Conservation (phyloP, 2,329 filamentous ascomycete genomes). For the Gaeumannomyces tritici region DNA sequence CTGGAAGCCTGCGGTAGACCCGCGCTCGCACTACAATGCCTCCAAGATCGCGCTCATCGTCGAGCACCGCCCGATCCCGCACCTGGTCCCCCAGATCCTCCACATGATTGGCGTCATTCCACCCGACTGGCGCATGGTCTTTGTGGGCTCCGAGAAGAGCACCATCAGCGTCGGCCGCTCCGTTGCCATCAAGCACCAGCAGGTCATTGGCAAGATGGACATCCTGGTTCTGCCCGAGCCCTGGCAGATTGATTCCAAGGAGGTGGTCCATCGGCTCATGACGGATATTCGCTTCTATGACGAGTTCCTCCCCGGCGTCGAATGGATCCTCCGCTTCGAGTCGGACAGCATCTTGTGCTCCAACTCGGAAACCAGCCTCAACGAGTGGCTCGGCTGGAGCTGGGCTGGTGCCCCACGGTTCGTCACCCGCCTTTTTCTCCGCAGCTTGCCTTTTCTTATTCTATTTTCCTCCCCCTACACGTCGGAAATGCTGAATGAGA, state of each 20-base stretch:
- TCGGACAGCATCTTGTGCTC: conserved; percentile 47
- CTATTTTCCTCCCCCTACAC: not conserved
- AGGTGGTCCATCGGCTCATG: conserved; percentile 36
- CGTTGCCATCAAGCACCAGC: conserved; percentile 36
- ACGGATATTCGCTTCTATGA: conserved; percentile 44
- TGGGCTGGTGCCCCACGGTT: conserved; percentile 45
- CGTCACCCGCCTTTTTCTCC: conserved; percentile 4
- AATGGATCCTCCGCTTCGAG: conserved; percentile 46
- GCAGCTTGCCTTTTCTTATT: not conserved
- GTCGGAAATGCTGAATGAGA: not conserved
- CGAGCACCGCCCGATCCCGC: conserved; percentile 35
- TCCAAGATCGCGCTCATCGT: conserved; percentile 44
- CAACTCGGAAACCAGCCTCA: conserved; percentile 38
- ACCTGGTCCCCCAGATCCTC: conserved; percentile 38
- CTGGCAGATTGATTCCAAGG: conserved; percentile 35
- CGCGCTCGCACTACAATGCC: conserved; percentile 29
- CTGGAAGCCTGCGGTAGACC: conserved; percentile 22
- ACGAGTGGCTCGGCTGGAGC: conserved; percentile 44
- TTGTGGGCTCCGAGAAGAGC: conserved; percentile 39
- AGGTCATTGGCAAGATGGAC: conserved; percentile 40
- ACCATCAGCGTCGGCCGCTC: conserved; percentile 33
- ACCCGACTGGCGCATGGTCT: conserved; percentile 44
- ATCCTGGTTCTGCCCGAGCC: conserved; percentile 37
- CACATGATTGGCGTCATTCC: conserved; percentile 44
- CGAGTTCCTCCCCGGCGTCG: conserved; percentile 36